Conservation (phyloP, 768 basidiomycete species). For the Tricholoma flavovirens region DNA sequence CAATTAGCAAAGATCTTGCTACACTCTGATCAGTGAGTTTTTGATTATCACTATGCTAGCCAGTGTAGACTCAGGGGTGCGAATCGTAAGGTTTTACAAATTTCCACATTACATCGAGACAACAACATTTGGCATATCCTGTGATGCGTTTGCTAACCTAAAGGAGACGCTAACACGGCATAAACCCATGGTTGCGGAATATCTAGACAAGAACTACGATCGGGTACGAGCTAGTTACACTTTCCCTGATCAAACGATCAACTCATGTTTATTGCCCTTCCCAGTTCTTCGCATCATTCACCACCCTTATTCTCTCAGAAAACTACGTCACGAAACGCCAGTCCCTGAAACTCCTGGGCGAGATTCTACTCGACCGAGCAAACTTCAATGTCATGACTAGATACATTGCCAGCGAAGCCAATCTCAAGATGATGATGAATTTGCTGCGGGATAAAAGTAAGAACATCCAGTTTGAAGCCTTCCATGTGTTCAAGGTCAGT, state of each 20-base stretch:
- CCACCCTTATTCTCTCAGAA: constrained; percentile 82
- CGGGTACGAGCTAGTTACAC: constrained; percentile 41
- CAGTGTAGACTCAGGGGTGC: neutral
- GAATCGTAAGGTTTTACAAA: constrained; percentile 73
- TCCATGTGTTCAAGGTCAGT: constrained; percentile 96
- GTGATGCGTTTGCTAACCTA: constrained; percentile 95
- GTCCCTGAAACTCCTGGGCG: constrained; percentile 94
- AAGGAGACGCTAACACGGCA: constrained; percentile 97
- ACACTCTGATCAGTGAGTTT: constrained; percentile 85
- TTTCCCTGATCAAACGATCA: constrained; percentile 69
- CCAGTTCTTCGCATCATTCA: constrained; percentile 95
- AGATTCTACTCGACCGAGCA: constrained; percentile 94
- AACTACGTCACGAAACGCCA: constrained; percentile 99
- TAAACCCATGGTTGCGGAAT: constrained; percentile 97
- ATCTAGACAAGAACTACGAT: constrained; percentile 96
- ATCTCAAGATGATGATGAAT: constrained; percentile 99
- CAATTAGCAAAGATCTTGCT: constrained; percentile 84
- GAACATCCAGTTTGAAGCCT: constrained; percentile 99
- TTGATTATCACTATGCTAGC: neutral
- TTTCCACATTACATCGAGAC: constrained; percentile 97
- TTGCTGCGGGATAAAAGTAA: constrained; percentile 95
- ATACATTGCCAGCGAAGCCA: constrained; percentile 92
- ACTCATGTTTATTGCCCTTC: constrained; percentile 21
- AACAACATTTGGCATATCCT: constrained; percentile 96
- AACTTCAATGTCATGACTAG: constrained; percentile 99